Percentiles rank a stretch among this genome's conserved stretches.
Evolutionary conservation across 441 rosid species (phyloP).

Genomic region (Arabidopsis lyrata): DNA sequence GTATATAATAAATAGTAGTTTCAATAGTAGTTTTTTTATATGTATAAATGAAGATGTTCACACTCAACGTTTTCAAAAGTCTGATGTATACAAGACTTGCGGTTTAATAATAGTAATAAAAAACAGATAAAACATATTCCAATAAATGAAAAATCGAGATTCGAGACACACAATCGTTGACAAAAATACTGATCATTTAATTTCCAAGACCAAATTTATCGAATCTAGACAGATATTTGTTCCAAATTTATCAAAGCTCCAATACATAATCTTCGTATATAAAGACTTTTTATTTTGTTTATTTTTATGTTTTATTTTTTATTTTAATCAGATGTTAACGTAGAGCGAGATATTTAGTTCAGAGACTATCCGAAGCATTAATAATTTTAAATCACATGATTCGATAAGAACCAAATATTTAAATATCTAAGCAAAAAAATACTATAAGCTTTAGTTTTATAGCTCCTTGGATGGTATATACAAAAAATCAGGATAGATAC

Average conservation of each 20-base stretch:
- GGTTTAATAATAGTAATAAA: neutral
- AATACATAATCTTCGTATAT: too few relatives aligned
- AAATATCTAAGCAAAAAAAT: conserved; percentile 5
- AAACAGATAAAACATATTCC: neutral
- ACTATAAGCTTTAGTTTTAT: neutral
- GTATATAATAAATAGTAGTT: neutral
- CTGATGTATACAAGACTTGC: neutral
- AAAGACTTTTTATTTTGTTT: too few relatives aligned
- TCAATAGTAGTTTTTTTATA: neutral
- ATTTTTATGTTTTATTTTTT: too few relatives aligned
- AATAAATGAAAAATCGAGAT: neutral
- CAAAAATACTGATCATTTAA: neutral
- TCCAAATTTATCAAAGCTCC: too few relatives aligned
- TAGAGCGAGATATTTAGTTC: neutral
- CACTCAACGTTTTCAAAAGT: neutral
- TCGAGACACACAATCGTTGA: neutral
- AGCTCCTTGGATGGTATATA: neutral
- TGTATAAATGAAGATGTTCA: neutral
- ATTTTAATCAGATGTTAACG: neutral
- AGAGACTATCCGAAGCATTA: neutral
- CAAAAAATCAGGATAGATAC: conserved; percentile 1
- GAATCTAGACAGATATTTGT: neutral
- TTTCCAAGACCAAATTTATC: neutral
- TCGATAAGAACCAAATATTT: neutral
- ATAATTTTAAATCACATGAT: neutral